A percentile compares a stretch with the other conserved stretches of the same genome.
Evolutionary conservation across 768 basidiomycete genomes (phyloP).

Genomic region (Boletus rubroflammeus): DNA sequence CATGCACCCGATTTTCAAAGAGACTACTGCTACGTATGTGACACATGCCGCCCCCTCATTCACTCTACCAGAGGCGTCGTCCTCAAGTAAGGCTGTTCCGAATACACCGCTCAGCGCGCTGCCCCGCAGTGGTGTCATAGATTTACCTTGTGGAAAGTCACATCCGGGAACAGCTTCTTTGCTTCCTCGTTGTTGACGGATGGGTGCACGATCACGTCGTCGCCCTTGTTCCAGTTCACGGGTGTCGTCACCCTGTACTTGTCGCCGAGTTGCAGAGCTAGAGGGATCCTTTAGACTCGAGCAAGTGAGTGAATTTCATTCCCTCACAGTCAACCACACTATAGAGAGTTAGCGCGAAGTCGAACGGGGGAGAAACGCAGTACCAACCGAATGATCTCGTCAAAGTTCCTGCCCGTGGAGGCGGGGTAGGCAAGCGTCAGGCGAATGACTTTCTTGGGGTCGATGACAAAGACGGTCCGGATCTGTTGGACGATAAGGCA

Average conservation of each 20-base stretch:
- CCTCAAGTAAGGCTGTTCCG: slow-evolving; percentile 77
- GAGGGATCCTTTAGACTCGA: slow-evolving; percentile 13
- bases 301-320: slow-evolving; percentile 33
- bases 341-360: slow-evolving; percentile 6
- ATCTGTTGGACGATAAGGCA: slow-evolving; percentile 44
- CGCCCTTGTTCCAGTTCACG: slow-evolving; percentile 92
- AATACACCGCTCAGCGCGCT: neutral
- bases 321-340: slow-evolving; percentile 73
- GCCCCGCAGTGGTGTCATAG: neutral
- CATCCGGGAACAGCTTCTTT: slow-evolving; percentile 83
- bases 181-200: slow-evolving; percentile 83
- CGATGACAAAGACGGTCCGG: slow-evolving; percentile 95
- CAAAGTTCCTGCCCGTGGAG: slow-evolving; percentile 92
- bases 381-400: slow-evolving; percentile 57
- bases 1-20: neutral
- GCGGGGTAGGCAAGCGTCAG: slow-evolving; percentile 91
- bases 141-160: slow-evolving; percentile 73
- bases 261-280: slow-evolving; percentile 86
- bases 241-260: slow-evolving; percentile 83
- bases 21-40: neutral
- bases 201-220: slow-evolving; percentile 92
- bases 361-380: neutral
- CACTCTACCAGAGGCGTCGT: slow-evolving; percentile 55
- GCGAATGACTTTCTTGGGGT: slow-evolving; percentile 94
- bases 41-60: neutral